These are phyloP conservation scores for Alternaria angustiovoidea DNA, from an alignment of 2,329 filamentous ascomycete species.

Conservation along the genomic window DNA sequence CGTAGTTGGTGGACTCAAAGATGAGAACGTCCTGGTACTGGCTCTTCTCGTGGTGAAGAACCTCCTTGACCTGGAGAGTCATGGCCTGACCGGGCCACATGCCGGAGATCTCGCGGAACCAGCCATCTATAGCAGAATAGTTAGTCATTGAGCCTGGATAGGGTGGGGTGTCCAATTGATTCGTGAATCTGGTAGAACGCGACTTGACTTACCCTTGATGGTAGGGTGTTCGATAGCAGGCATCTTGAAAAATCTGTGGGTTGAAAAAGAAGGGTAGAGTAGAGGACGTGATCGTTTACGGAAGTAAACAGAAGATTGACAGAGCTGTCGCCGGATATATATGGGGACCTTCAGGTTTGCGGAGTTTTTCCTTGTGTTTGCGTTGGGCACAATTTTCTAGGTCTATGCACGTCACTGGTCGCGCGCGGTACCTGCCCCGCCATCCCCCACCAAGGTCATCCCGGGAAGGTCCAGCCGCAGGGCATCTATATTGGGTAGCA, in stretches of 20 bases:
- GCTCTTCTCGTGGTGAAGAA: slow-evolving; percentile 99
- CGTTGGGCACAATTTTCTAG: slow-evolving; percentile 22
- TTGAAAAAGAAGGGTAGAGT: slow-evolving; percentile 7
- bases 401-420: slow-evolving; percentile 34
- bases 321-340: slow-evolving; percentile 26
- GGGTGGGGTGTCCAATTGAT: not conserved
- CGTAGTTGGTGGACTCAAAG: slow-evolving; percentile 97
- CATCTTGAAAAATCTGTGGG: slow-evolving; percentile 59
- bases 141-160: not conserved
- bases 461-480: slow-evolving; percentile 22
- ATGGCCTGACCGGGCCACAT: slow-evolving; percentile 99
- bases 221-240: slow-evolving; percentile 74
- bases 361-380: slow-evolving; percentile 22
- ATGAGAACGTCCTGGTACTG: slow-evolving; percentile 99
- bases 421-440: slow-evolving; percentile 22
- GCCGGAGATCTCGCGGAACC: slow-evolving; percentile 98
- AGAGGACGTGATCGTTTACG: slow-evolving; percentile 11
- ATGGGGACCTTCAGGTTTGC: slow-evolving; percentile 34
- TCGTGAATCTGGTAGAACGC: not conserved
- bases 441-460: slow-evolving; percentile 14
- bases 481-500: slow-evolving; percentile 4
- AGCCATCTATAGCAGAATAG: slow-evolving; percentile 77
- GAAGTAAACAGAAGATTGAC: slow-evolving; percentile 19
- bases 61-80: slow-evolving; percentile 88
- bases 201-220: slow-evolving; percentile 69